Evolutionary conservation across 2,329 filamentous ascomycete species (phyloP).

Genomic region (Chrysoporthe puriensis): DNA sequence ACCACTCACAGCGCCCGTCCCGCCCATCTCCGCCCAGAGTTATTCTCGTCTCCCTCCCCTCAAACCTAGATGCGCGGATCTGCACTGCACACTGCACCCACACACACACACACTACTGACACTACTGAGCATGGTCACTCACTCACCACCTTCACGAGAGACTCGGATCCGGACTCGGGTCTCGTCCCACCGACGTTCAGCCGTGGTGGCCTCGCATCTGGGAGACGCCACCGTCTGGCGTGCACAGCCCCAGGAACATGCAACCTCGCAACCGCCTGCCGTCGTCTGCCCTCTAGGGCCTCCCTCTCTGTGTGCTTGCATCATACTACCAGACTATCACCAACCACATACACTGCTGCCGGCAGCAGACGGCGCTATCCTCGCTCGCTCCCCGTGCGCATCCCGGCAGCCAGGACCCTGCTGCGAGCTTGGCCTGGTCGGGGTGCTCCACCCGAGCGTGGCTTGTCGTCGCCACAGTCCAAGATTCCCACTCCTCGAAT

Average conservation of each 20-base stretch:
- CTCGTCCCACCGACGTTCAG: not conserved
- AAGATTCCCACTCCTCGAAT: not conserved
- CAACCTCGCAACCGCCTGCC: not conserved
- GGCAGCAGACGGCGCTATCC: not conserved
- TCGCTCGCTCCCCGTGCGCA: not conserved
- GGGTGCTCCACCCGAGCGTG: not conserved
- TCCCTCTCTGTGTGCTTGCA: not conserved
- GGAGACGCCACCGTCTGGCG: not conserved
- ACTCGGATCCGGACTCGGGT: slow-evolving; percentile 2
- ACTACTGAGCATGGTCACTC: too few species aligned
- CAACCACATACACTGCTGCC: too few species aligned
- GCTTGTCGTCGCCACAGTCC: slow-evolving; percentile 14
- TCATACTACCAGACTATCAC: too few species aligned
- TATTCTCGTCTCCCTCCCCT: not conserved
- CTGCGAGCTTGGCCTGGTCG: not conserved
- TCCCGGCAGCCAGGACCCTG: not conserved
- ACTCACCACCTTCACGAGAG: too few species aligned
- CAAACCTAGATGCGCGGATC: not conserved
- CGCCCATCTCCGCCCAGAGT: not conserved
- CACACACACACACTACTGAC: too few species aligned
- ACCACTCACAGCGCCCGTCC: not conserved
- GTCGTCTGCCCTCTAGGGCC: too few species aligned
- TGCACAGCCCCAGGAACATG: not conserved
- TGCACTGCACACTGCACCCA: not conserved
- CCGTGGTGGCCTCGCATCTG: not conserved